Conservation (phyloP, 1,284 basidiomycete species). For the Sanghuangporus weigelae region DNA sequence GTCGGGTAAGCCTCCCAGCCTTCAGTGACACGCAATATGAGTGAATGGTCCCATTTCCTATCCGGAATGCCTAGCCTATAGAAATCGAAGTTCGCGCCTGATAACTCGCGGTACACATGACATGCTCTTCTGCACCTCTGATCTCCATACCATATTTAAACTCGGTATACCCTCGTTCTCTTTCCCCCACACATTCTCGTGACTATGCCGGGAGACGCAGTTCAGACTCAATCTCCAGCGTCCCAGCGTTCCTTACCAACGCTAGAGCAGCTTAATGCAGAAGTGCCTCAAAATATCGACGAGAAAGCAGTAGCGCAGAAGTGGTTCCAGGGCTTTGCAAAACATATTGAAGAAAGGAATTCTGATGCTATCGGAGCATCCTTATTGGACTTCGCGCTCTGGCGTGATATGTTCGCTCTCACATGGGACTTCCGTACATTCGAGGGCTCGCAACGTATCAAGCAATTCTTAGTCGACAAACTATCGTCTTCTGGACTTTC, state of each 20-base stretch:
- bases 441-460: constrained; percentile 37
- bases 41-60: too few species aligned
- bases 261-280: constrained; percentile 36
- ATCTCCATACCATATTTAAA: background rate
- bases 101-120: background rate
- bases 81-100: background rate
- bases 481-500: constrained; percentile 34
- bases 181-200: background rate
- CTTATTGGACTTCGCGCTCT: constrained; percentile 43
- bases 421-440: constrained; percentile 68
- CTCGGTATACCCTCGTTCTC: background rate
- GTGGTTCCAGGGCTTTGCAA: constrained; percentile 44
- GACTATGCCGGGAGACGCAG: constrained; percentile 3
- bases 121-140: background rate
- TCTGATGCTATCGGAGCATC: constrained; percentile 32
- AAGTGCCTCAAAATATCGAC: constrained; percentile 33
- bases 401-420: constrained; percentile 57
- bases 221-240: background rate
- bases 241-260: constrained; percentile 35
- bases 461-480: constrained; percentile 41
- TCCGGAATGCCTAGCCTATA: too few species aligned
- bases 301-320: constrained; percentile 32
- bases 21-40: background rate
- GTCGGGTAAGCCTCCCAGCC: too few species aligned
- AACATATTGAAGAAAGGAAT: constrained; percentile 31